A percentile compares a stretch with the other conserved stretches of the same genome.
Conservation (phyloP, 2,329 filamentous ascomycete genomes). For the Colletotrichum sp. region DNA sequence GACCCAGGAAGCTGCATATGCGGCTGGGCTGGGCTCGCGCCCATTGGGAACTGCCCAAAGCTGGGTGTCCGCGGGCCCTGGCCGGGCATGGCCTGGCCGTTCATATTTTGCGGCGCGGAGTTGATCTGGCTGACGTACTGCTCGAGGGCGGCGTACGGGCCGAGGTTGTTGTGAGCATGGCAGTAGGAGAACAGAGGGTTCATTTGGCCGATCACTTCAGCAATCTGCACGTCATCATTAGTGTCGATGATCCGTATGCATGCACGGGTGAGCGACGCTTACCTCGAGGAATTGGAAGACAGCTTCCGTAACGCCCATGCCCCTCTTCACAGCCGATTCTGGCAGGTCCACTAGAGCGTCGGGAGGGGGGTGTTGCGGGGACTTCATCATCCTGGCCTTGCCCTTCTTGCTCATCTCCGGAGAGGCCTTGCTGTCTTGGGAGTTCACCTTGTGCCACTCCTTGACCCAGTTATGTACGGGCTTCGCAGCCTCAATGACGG, state of each 20-base stretch:
- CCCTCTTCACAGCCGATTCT: slow-evolving; percentile 58
- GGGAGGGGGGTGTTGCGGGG: slow-evolving; percentile 62
- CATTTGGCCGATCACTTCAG: slow-evolving; percentile 72
- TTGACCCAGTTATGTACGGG: slow-evolving; percentile 69
- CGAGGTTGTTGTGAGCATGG: slow-evolving; percentile 57
- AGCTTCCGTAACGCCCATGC: slow-evolving; percentile 63
- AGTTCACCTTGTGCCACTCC: slow-evolving; percentile 67
- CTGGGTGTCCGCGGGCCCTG: slow-evolving; percentile 58
- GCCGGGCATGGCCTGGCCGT: slow-evolving; percentile 51
- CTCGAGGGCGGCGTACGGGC: slow-evolving; percentile 64
- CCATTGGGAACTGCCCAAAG: slow-evolving; percentile 63
- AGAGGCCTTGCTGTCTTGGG: slow-evolving; percentile 61
- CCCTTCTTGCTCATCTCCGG: slow-evolving; percentile 73
- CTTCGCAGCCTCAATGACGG: slow-evolving; percentile 65
- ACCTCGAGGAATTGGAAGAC: slow-evolving; percentile 72
- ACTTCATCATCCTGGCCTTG: slow-evolving; percentile 64
- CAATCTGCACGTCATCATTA: slow-evolving; percentile 51
- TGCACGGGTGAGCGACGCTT: slow-evolving; percentile 24
- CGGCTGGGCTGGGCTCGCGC: slow-evolving; percentile 63
- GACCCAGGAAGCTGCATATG: slow-evolving; percentile 68
- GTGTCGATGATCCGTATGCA: slow-evolving; percentile 3
- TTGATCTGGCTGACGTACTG: slow-evolving; percentile 62
- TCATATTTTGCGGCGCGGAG: slow-evolving; percentile 41
- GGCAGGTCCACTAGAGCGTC: slow-evolving; percentile 63
- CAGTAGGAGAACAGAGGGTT: slow-evolving; percentile 65